A percentile compares a stretch with the other conserved stretches of the same genome.
Evolutionary conservation across 148 eudicot species (phyloP).

Genomic region (Hydrangea macrophylla): DNA sequence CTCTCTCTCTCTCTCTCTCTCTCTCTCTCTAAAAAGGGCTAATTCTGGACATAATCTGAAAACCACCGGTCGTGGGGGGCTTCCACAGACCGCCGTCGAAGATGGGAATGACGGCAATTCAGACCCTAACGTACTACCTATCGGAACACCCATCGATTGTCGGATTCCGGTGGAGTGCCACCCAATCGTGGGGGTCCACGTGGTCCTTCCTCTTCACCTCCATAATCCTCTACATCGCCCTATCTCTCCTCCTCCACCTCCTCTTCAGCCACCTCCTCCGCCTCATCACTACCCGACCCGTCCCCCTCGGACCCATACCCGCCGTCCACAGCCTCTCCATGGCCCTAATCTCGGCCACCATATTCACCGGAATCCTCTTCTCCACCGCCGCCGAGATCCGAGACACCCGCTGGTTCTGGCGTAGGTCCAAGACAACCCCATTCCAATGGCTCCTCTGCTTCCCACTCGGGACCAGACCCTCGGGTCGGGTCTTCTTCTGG

Average conservation of each 20-base stretch:
- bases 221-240: constrained; percentile 40
- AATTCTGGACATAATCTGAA: not conserved
- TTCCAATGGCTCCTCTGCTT: constrained; percentile 91
- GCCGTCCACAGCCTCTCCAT: constrained; percentile 66
- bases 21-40: not conserved
- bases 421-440: constrained; percentile 58
- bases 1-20: not conserved
- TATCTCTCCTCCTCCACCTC: constrained; percentile 38
- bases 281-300: constrained; percentile 25
- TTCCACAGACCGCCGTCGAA: not conserved
- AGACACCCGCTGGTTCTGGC: constrained; percentile 89
- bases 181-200: constrained; percentile 73
- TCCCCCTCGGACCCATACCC: constrained; percentile 70
- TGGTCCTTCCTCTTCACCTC: constrained; percentile 73
- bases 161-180: constrained; percentile 67
- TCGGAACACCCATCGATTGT: constrained; percentile 67
- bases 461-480: constrained; percentile 86
- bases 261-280: constrained; percentile 36
- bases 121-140: constrained; percentile 30
- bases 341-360: constrained; percentile 62
- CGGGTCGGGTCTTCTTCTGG: constrained; percentile 95
- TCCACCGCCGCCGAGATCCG: constrained; percentile 84
- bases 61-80: not conserved
- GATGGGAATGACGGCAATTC: constrained; percentile 1
- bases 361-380: constrained; percentile 60